phyloP scores from a whole-genome alignment of 164 flowering plant genomes.

The Piper longum region DNA sequence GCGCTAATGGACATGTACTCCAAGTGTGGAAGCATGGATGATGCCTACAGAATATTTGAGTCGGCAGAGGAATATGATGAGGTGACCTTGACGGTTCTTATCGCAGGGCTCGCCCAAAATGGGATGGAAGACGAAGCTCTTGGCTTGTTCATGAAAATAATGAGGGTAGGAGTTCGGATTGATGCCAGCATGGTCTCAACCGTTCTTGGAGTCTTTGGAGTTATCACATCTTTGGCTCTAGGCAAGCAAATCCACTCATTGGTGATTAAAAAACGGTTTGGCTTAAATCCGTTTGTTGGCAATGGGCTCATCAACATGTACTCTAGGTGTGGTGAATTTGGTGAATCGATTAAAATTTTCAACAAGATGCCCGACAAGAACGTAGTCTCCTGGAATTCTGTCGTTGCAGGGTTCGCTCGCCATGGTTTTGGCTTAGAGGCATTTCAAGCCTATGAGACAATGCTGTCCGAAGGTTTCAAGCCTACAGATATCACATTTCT shows the following conservation, averaged over 20 bases:
- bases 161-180: slow-evolving; percentile 29
- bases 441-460: slow-evolving; percentile 51
- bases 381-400: slow-evolving; percentile 68
- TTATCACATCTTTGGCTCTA: slow-evolving; percentile 41
- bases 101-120: slow-evolving; percentile 80
- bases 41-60: slow-evolving; percentile 51
- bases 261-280: slow-evolving; percentile 46
- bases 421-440: slow-evolving; percentile 65
- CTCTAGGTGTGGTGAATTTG: slow-evolving; percentile 69
- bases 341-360: slow-evolving; percentile 52
- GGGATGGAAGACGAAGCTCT: slow-evolving; percentile 70
- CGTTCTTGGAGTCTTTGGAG: slow-evolving; percentile 63
- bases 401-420: slow-evolving; percentile 81
- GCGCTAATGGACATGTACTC: slow-evolving; percentile 88
- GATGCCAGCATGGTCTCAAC: slow-evolving; percentile 71
- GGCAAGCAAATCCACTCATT: slow-evolving; percentile 74
- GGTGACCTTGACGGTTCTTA: slow-evolving; percentile 70
- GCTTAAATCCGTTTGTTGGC: slow-evolving; percentile 37
- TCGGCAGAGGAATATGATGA: slow-evolving; percentile 47
- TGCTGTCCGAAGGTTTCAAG: slow-evolving; percentile 38
- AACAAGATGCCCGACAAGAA: slow-evolving; percentile 32
- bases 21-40: slow-evolving; percentile 59
- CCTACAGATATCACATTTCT: slow-evolving; percentile 82
- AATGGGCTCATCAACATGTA: slow-evolving; percentile 90
- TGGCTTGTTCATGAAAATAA: slow-evolving; percentile 41